Evolutionary conservation across 495 filamentous ascomycete species (phyloP).

Genomic region (Tuber umbilicatum): DNA sequence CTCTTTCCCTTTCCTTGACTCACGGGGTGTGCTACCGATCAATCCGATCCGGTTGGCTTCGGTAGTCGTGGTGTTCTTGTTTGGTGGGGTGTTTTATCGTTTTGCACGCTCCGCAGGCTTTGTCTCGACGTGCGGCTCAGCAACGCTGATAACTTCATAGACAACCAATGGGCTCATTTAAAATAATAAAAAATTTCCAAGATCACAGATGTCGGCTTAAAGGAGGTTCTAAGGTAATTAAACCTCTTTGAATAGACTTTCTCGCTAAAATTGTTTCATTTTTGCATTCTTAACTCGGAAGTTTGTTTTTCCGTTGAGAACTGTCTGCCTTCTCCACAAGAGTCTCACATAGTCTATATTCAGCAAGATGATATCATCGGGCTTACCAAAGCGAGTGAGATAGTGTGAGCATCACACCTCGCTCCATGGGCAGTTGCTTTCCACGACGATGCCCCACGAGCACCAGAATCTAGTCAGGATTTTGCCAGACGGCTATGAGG

Average conservation of each 20-base stretch:
- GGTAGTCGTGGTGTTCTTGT: neutral
- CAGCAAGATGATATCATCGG: neutral
- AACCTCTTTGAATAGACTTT: neutral
- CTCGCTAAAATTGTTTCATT: neutral
- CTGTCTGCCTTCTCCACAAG: too few species aligned
- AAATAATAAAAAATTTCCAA: neutral
- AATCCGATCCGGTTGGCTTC: neutral
- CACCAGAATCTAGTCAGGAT: neutral
- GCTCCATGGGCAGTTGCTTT: neutral
- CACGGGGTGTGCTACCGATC: neutral
- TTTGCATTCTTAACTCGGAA: neutral
- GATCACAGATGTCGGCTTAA: neutral
- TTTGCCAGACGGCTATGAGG: neutral
- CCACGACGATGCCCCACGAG: neutral
- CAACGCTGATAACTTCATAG: neutral
- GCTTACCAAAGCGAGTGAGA: neutral
- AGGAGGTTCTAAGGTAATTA: neutral
- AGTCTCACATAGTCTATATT: too few species aligned
- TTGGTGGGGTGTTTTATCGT: neutral
- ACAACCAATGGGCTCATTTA: neutral
- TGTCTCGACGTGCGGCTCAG: neutral
- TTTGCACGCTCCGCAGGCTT: neutral
- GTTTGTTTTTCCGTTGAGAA: neutral
- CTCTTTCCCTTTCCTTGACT: neutral
- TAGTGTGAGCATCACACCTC: neutral